A percentile compares a stretch with the other conserved stretches of the same genome.
Conservation (phyloP, 1,139 yeast genomes). For the Magnusiomyces suaveolens region DNA sequence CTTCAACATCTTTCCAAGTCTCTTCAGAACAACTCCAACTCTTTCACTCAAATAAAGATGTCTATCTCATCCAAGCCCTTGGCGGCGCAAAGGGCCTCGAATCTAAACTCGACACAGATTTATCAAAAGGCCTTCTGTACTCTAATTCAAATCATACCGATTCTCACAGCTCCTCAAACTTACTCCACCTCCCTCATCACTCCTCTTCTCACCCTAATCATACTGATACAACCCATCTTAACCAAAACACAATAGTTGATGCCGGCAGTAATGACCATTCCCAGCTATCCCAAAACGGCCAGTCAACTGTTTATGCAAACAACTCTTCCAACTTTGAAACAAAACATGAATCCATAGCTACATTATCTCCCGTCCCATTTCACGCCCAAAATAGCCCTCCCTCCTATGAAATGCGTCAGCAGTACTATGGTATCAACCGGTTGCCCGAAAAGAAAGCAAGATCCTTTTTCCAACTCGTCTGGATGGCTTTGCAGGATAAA, state of each 20-base stretch:
- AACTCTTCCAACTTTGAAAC: too few species aligned
- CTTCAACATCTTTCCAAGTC: constrained; percentile 3
- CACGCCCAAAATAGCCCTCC: constrained; percentile 1
- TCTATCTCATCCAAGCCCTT: constrained; percentile 29
- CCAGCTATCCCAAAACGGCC: too few species aligned
- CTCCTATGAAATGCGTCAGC: constrained; percentile 1
- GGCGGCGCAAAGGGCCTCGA: constrained; percentile 23
- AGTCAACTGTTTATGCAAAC: too few species aligned
- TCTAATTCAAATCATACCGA: too few species aligned
- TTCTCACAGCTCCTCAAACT: too few species aligned
- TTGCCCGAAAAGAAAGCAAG: constrained; percentile 64
- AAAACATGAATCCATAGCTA: not conserved
- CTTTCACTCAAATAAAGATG: constrained; percentile 36
- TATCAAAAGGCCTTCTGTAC: constrained; percentile 7
- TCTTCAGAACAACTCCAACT: constrained; percentile 30
- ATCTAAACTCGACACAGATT: constrained; percentile 10
- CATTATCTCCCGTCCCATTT: not conserved
- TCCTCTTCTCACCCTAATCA: too few species aligned
- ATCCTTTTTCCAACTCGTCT: constrained; percentile 56
- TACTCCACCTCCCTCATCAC: not conserved
- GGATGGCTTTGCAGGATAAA: constrained; percentile 83
- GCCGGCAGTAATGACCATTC: too few species aligned
- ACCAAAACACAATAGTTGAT: too few species aligned
- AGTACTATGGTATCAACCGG: constrained; percentile 52
- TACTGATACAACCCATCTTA: too few species aligned